Conservation (phyloP, 495 filamentous ascomycete genomes). For the Immersiella caudata region DNA sequence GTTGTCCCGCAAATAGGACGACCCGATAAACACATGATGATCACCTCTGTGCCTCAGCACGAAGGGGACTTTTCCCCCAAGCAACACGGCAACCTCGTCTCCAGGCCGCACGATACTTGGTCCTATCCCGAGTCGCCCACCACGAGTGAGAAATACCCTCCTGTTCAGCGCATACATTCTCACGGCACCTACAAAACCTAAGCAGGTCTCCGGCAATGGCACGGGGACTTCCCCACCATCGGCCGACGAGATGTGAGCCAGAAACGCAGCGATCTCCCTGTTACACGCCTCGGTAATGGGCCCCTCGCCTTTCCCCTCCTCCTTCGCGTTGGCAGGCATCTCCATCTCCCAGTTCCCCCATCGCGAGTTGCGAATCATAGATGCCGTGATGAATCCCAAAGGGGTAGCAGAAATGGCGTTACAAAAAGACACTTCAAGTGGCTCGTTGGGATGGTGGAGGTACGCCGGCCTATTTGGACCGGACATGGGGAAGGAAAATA, state of each 20-base stretch:
- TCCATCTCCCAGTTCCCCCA: slow-evolving; percentile 7
- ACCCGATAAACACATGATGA: slow-evolving; percentile 9
- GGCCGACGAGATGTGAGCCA: slow-evolving; percentile 4
- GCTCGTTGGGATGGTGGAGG: not conserved
- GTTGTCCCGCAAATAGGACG: slow-evolving; percentile 6
- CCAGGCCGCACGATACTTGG: slow-evolving; percentile 4
- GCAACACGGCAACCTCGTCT: slow-evolving; percentile 1
- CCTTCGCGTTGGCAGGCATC: not conserved
- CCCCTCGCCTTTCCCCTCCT: slow-evolving; percentile 6
- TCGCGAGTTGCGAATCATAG: slow-evolving; percentile 9
- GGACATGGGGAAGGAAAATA: slow-evolving; percentile 4
- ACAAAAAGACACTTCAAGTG: not conserved
- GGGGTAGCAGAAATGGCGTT: slow-evolving; percentile 3
- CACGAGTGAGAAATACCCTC: slow-evolving; percentile 4
- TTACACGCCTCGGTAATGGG: slow-evolving; percentile 10
- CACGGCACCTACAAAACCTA: slow-evolving; percentile 1
- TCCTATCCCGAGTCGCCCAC: slow-evolving; percentile 10
- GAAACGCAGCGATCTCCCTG: slow-evolving; percentile 1
- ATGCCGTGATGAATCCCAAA: not conserved
- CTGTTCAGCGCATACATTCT: slow-evolving; percentile 12
- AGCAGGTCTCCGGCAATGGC: not conserved
- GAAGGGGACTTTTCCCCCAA: slow-evolving; percentile 10
- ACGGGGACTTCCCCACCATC: not conserved
- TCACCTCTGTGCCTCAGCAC: not conserved
- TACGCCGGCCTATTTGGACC: not conserved